phyloP scores from a whole-genome alignment of 1,284 basidiomycete species.

The Polyporus tsugae region DNA sequence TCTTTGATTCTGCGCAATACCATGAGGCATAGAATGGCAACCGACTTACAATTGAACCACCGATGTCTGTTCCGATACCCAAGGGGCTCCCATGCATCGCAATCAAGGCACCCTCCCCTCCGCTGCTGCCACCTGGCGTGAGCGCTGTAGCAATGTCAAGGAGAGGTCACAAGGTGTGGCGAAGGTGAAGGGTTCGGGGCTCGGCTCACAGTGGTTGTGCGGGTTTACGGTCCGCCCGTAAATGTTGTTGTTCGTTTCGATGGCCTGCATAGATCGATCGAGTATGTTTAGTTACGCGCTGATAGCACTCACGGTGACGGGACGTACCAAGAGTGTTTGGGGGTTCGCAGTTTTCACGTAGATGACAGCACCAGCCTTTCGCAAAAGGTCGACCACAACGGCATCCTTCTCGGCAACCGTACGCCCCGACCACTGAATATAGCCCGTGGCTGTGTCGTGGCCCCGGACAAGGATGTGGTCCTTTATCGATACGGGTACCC shows the following conservation, averaged over 20 bases:
- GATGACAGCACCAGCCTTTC: constrained; percentile 61
- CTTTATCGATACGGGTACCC: constrained; percentile 64
- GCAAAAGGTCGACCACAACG: constrained; percentile 55
- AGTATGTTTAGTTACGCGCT: constrained; percentile 10
- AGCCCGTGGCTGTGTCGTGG: constrained; percentile 58
- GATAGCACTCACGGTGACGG: constrained; percentile 11
- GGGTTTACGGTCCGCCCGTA: constrained; percentile 64
- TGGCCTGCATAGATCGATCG: constrained; percentile 43
- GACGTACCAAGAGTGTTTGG: constrained; percentile 57
- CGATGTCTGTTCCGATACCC: constrained; percentile 69
- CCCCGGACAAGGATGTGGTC: constrained; percentile 60
- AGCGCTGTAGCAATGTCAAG: constrained; percentile 40
- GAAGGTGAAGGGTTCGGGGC: not conserved
- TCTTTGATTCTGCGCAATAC: constrained; percentile 20
- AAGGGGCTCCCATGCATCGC: constrained; percentile 63
- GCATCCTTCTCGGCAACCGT: constrained; percentile 52
- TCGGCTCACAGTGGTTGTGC: constrained; percentile 51
- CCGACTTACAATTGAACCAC: constrained; percentile 52
- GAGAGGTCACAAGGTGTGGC: constrained; percentile 16
- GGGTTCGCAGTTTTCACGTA: constrained; percentile 67
- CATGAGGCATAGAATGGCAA: not conserved
- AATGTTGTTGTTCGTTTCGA: constrained; percentile 60
- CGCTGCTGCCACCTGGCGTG: constrained; percentile 67
- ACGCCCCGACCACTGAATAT: constrained; percentile 58
- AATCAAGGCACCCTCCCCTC: constrained; percentile 72